Conservation (phyloP, 192 early-diverging fungal species). For the Backusella sp. region DNA sequence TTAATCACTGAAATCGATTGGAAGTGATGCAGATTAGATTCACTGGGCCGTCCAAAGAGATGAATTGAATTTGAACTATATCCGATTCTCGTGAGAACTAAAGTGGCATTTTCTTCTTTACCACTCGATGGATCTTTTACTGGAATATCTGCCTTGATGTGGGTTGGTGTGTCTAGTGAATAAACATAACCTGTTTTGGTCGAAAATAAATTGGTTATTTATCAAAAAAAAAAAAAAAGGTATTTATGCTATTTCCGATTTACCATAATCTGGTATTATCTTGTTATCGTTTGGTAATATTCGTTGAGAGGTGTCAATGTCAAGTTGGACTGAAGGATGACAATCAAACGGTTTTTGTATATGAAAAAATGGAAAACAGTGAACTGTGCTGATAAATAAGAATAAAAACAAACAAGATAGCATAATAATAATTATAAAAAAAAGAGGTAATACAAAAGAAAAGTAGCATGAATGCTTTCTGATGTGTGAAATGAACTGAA, state of each 20-base stretch:
- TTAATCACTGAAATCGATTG: conserved; percentile 5
- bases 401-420: background rate
- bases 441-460: background rate
- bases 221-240: background rate
- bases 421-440: background rate
- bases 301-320: background rate
- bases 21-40: conserved; percentile 10
- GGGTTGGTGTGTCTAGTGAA: background rate
- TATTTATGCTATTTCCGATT: background rate
- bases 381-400: background rate
- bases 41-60: background rate
- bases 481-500: background rate
- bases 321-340: background rate
- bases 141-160: background rate
- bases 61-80: background rate
- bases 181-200: background rate
- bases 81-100: background rate
- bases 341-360: background rate
- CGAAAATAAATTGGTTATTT: background rate
- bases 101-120: background rate
- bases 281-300: background rate
- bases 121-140: background rate
- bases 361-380: background rate
- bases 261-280: background rate
- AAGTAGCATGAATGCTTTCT: background rate